These are phyloP conservation scores for Exophiala oligosperma DNA, from an alignment of 2,329 filamentous ascomycete genomes.

Conservation along the genomic window DNA sequence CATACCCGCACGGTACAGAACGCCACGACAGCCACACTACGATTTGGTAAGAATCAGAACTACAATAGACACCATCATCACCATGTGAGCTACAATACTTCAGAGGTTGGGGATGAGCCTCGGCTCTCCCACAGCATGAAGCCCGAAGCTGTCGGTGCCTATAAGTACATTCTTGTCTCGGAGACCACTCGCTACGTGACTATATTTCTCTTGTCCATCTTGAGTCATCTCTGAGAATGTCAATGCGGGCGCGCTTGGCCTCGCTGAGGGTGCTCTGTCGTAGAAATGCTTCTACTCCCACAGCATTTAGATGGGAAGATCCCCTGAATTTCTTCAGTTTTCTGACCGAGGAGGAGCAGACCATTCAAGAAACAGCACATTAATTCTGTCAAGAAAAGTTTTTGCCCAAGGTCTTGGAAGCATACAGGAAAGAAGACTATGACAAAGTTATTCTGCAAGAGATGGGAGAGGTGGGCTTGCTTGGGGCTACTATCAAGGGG, in stretches of 20 bases:
- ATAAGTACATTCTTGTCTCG: background rate
- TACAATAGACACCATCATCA: background rate
- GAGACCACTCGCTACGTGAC: too few relatives aligned
- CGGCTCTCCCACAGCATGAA: background rate
- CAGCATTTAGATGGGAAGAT: conserved; percentile 85
- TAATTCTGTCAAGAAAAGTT: conserved; percentile 91
- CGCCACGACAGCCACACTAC: too few relatives aligned
- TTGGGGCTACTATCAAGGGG: conserved; percentile 82
- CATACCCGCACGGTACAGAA: background rate
- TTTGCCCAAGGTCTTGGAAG: conserved; percentile 80
- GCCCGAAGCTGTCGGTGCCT: background rate
- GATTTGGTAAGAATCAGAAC: background rate
- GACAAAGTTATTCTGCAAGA: conserved; percentile 82
- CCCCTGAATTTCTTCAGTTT: conserved; percentile 73
- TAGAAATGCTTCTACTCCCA: conserved; percentile 28
- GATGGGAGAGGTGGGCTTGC: conserved; percentile 88
- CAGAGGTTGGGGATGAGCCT: background rate
- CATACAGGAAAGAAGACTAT: conserved; percentile 83
- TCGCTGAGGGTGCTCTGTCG: conserved; percentile 6
- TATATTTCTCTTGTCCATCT: background rate
- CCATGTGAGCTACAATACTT: background rate
- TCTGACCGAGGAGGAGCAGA: conserved; percentile 85
- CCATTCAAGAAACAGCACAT: conserved; percentile 86
- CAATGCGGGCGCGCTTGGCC: conserved; percentile 13
- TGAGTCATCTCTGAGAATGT: conserved; percentile 16